Base-by-base conservation (phyloP, 371 early-diverging fungal species). In the Zopfochytrium polystomum region DNA sequence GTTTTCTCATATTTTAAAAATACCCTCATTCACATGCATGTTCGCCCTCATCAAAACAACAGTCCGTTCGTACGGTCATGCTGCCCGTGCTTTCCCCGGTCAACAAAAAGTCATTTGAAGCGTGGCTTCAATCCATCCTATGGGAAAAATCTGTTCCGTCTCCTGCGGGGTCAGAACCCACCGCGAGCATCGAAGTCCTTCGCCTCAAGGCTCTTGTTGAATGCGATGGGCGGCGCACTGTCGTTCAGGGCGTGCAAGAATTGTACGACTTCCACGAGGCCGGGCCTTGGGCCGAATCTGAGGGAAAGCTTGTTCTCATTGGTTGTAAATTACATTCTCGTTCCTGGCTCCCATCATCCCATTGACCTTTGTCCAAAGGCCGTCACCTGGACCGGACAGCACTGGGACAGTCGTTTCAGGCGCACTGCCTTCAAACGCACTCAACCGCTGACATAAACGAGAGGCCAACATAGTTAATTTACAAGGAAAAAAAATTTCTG, bases 201-300 rank as follows among this genome's bases (percentile, higher is more conserved):
- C 83, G 96, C 15, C 73, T 92, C 46, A 96, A 96, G 63, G 95
- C 91, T 2, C 80, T 93, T 22, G 32, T 95, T 18, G 77, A 83
- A 22, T 78, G 80, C 4, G 79, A 68, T 22, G 77, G 67, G 29
- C 57, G 55, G 33, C 38, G 55, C 27, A 67, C 66, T 57, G 75
- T 77, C 7, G 85, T 94, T 27, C 95, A 96, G 69, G 93, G 90
- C 31, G 96, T 96, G 6, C 89, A 91, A 60, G 95, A 95, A 57
- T 69, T 93, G 46, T 96, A 92, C 67, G 95, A 96, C 68, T 82
- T 88, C 38, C 89, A 90, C 20, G 81, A 81, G 1, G 77, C 80
- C 1, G 77, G 61, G 6, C 49, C 18, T 1, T 70, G 75, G 56
- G 57, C 38, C n/a, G 55, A 68, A 26, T 58, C 67, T 7, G 55